A percentile compares a stretch with the other conserved stretches of the same genome.
Conservation (phyloP, 2,329 filamentous ascomycete species). For the Penicillium crustosum region DNA sequence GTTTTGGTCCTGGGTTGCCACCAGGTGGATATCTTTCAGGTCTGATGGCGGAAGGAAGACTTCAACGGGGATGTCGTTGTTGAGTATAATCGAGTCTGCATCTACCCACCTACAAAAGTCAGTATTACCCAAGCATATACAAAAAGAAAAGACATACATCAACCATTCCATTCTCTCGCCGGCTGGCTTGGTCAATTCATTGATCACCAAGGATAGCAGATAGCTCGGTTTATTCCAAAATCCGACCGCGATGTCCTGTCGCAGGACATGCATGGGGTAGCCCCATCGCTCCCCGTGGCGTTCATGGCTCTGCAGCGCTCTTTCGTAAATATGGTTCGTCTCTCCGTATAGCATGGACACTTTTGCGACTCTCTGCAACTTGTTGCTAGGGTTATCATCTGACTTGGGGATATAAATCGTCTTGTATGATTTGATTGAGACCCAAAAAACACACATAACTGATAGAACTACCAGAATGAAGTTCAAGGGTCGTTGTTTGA, state of each 20-base stretch:
- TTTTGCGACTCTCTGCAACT: slow-evolving; percentile 27
- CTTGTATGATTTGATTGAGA: background rate
- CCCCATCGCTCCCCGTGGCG: slow-evolving; percentile 36
- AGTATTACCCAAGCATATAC: background rate
- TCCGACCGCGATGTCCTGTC: slow-evolving; percentile 33
- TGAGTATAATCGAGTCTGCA: slow-evolving; percentile 36
- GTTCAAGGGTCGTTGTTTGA: background rate
- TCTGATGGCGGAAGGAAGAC: slow-evolving; percentile 35
- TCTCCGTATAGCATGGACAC: slow-evolving; percentile 38
- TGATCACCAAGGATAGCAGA: slow-evolving; percentile 31
- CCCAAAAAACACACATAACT: background rate
- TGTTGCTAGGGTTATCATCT: background rate
- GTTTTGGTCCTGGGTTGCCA: slow-evolving; percentile 34
- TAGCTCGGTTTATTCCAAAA: slow-evolving; percentile 40
- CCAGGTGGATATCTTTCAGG: slow-evolving; percentile 30
- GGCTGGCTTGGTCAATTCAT: slow-evolving; percentile 35
- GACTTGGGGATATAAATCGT: background rate
- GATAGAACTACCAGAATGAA: background rate
- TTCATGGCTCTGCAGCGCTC: slow-evolving; percentile 38
- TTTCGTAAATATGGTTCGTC: slow-evolving; percentile 34
- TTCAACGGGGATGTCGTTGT: slow-evolving; percentile 34
- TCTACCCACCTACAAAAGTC: slow-evolving; percentile 33
- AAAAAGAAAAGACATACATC: slow-evolving; percentile 28
- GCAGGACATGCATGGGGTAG: slow-evolving; percentile 39
- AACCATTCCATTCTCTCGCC: slow-evolving; percentile 38